Conservation (phyloP, 495 filamentous ascomycete genomes). For the Lasiosphaeris hirsuta region DNA sequence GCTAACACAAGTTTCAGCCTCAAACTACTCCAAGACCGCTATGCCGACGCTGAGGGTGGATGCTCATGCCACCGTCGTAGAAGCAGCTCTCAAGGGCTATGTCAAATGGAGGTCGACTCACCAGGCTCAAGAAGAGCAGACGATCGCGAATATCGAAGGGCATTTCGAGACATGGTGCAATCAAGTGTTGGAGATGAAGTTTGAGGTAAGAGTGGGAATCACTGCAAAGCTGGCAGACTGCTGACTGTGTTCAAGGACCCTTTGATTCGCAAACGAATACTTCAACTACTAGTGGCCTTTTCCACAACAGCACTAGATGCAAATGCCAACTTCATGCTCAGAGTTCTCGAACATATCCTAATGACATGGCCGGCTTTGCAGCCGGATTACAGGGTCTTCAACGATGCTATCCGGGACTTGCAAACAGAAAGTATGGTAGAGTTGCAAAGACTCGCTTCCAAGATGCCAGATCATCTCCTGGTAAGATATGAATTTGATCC, state of each 20-base stretch:
- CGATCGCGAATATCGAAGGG: conserved; percentile 58
- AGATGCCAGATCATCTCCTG: conserved; percentile 84
- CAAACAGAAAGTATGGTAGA: conserved; percentile 79
- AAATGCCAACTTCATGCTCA: conserved; percentile 74
- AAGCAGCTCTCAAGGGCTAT: conserved; percentile 88
- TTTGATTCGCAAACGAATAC: conserved; percentile 73
- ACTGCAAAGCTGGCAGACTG: background rate
- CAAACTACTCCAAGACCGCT: conserved; percentile 77
- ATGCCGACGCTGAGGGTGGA: conserved; percentile 75
- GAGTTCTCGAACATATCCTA: conserved; percentile 84
- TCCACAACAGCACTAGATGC: conserved; percentile 78
- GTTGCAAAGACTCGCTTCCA: conserved; percentile 81
- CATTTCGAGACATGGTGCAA: conserved; percentile 80
- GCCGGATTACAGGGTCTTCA: conserved; percentile 65
- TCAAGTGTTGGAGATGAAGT: conserved; percentile 66
- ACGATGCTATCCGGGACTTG: conserved; percentile 87
- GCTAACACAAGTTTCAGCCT: conserved; percentile 48
- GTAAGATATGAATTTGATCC: conserved; percentile 35
- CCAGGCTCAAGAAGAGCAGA: conserved; percentile 48
- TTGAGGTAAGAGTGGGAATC: conserved; percentile 53
- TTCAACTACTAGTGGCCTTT: conserved; percentile 81
- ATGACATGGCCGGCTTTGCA: conserved; percentile 71
- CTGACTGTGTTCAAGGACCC: conserved; percentile 59
- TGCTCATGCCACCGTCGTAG: conserved; percentile 83
- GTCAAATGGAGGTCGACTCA: conserved; percentile 66